Evolutionary conservation across 2,329 filamentous ascomycete genomes (phyloP), one percentile per base, ranked within the genome.

Genomic region (Fusarium mangiferae): DNA sequence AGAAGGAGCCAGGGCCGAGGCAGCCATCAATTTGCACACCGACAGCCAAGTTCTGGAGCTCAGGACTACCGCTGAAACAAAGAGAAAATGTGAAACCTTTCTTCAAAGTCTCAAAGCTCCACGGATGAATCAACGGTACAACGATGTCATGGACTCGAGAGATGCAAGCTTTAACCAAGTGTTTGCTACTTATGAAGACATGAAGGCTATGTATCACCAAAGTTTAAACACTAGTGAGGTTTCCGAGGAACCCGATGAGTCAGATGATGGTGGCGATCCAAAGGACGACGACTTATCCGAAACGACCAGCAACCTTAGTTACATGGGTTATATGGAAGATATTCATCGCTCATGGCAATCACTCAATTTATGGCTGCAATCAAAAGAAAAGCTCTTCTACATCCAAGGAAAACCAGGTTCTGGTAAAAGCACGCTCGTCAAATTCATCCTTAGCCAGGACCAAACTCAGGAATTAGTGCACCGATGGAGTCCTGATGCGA

Each of bases 1-100:
- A 0, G 56, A 62, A 33, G 2, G 8, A 0, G 1, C 15, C 0
- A n/a, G 17, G 1, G 5, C 2, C 0, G 20, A 44, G 26, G 26
- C 0, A 3, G 18, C 30, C 0, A 18, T 64, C 2, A 44, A 62
- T 0, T 13, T 5, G 1, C 41, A 48, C 1, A 48, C n/a, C 1
- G 8, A 59, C 3, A 10, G 1, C 3, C 36, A 38, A 33, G 1
- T 62, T 0, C 0, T 30, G 5, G 22, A 42, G 1, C 30, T 62
- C 1, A 49, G 2, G 9, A 24, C 8, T 0, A 2, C 1, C 0
- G 4, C 17, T 0, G 44, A 62, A 1, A 4, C 5, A 3, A 5
- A 15, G 3, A 17, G 7, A 2, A 33, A 7, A 6, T 44, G 18
- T 1, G 22, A n/a, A 8, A 2, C 0, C 0, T 44, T 64, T 4